Percentiles rank a stretch among this genome's conserved stretches.
These are phyloP conservation scores for Rhizopus stolonifer DNA, from an alignment of 371 early-diverging fungal genomes.

Conservation along the genomic window DNA sequence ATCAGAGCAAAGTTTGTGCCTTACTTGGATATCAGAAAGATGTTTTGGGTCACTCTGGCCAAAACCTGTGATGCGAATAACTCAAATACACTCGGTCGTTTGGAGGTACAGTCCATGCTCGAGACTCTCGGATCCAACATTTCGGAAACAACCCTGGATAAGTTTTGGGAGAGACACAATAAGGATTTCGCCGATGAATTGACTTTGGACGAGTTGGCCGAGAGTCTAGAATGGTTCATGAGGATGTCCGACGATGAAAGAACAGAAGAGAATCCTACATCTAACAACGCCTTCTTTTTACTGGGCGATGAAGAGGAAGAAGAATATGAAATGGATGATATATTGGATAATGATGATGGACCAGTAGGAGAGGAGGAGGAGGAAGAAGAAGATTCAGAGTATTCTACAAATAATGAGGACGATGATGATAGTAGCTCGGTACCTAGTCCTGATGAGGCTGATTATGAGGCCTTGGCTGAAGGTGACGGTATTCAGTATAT, in stretches of 20 bases:
- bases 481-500: slow-evolving; percentile 29
- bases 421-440: slow-evolving; percentile 3
- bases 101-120: slow-evolving; percentile 75
- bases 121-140: slow-evolving; percentile 76
- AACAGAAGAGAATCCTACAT: slow-evolving; percentile 22
- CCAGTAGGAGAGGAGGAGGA: slow-evolving; percentile 9
- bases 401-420: slow-evolving; percentile 9
- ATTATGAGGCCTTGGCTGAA: slow-evolving; percentile 27
- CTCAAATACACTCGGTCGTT: slow-evolving; percentile 50
- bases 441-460: slow-evolving; percentile 24
- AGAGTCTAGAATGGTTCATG: slow-evolving; percentile 60
- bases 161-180: slow-evolving; percentile 58
- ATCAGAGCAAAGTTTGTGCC: slow-evolving; percentile 67
- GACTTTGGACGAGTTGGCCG: slow-evolving; percentile 64
- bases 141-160: slow-evolving; percentile 64
- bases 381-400: slow-evolving; percentile 1
- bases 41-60: slow-evolving; percentile 75
- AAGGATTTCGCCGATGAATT: slow-evolving; percentile 66
- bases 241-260: slow-evolving; percentile 14
- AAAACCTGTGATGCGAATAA: slow-evolving; percentile 64
- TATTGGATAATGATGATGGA: slow-evolving; percentile 6
- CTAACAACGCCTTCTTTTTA: slow-evolving; percentile 10
- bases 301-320: slow-evolving; percentile 1
- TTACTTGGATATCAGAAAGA: slow-evolving; percentile 61
- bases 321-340: slow-evolving; percentile 1